These are phyloP conservation scores for Spergularia bocconei DNA, from an alignment of 148 eudicot genomes.

Conservation along the genomic window DNA sequence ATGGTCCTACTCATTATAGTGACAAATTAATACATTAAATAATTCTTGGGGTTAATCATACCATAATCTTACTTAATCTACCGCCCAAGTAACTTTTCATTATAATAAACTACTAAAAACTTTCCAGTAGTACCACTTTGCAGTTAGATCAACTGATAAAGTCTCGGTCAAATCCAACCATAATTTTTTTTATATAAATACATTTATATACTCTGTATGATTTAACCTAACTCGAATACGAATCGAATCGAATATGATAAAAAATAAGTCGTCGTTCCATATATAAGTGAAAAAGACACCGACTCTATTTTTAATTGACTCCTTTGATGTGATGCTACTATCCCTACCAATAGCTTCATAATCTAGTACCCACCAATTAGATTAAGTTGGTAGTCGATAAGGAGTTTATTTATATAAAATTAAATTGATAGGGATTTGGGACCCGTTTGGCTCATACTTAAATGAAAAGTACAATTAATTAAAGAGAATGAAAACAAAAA, in stretches of 20 bases:
- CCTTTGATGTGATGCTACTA: not conserved
- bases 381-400: slow-evolving; percentile 12
- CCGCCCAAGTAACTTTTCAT: slow-evolving; percentile 28
- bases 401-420: not conserved
- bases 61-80: slow-evolving; percentile 24
- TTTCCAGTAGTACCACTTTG: no score
- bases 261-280: no score
- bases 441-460: slow-evolving; percentile 10
- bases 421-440: not conserved
- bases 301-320: not conserved
- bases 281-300: no score
- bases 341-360: not conserved
- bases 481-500: slow-evolving; percentile 19
- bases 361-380: slow-evolving; percentile 1
- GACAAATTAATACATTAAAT: not conserved
- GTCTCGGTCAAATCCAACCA: no score
- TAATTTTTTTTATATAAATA: no score
- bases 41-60: slow-evolving; percentile 23
- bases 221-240: no score
- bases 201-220: no score
- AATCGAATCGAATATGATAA: no score
- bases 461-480: slow-evolving; percentile 15
- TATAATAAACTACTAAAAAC: not conserved
- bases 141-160: no score
- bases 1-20: slow-evolving; percentile 19